A percentile compares a stretch with the other conserved stretches of the same genome.
These are phyloP conservation scores for Panus rudis DNA, from an alignment of 768 basidiomycete genomes.

Conservation along the genomic window DNA sequence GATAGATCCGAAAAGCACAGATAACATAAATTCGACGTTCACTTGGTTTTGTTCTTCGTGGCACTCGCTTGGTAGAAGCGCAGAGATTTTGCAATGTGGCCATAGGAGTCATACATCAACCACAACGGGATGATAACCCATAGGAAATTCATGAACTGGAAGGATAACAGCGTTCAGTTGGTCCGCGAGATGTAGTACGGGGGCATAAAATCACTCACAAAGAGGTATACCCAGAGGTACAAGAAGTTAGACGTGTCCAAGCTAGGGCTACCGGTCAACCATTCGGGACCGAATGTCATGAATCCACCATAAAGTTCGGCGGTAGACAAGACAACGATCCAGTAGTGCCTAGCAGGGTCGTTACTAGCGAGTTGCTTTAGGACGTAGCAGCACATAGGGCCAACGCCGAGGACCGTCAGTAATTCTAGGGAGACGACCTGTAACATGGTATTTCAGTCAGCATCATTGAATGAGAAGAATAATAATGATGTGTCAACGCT, in stretches of 20 bases:
- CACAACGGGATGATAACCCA: slow-evolving; percentile 76
- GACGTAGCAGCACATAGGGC: slow-evolving; percentile 68
- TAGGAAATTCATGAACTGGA: slow-evolving; percentile 73
- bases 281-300: slow-evolving; percentile 90
- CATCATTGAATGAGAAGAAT: too few species aligned
- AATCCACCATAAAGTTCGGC: slow-evolving; percentile 77
- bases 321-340: slow-evolving; percentile 73
- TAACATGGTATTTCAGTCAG: too few species aligned
- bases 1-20: too few species aligned
- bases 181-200: background rate
- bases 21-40: too few species aligned
- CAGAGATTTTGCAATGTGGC: slow-evolving; percentile 56
- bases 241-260: slow-evolving; percentile 64
- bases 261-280: slow-evolving; percentile 69
- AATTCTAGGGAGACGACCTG: slow-evolving; percentile 73
- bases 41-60: slow-evolving; percentile 21
- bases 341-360: slow-evolving; percentile 67
- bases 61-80: slow-evolving; percentile 26
- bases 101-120: slow-evolving; percentile 76
- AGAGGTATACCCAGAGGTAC: slow-evolving; percentile 75
- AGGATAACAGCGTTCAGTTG: background rate
- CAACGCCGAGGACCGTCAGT: slow-evolving; percentile 74
- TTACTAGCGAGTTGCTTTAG: slow-evolving; percentile 54
- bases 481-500: background rate
- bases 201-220: slow-evolving; percentile 42